Percentiles rank a stretch among this genome's conserved stretches.
Conservation (phyloP, 306 rosid genomes). For the Prunus mongolica region DNA sequence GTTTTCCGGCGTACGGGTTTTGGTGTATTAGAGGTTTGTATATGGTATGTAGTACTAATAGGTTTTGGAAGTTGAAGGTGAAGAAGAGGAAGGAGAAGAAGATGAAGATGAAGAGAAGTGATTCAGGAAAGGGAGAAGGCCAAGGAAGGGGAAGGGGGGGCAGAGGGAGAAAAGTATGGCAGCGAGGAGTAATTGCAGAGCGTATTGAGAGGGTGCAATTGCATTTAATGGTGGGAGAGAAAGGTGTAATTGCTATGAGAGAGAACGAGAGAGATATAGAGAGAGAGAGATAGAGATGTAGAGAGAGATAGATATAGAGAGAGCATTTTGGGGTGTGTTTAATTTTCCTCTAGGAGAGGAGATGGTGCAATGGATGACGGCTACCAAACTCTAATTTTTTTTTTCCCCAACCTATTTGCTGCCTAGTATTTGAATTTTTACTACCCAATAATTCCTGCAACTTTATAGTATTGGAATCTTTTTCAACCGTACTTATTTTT, state of each 20-base stretch:
- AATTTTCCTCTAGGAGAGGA: constrained; percentile 22
- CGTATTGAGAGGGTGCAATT: constrained; percentile 96
- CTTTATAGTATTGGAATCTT: background rate
- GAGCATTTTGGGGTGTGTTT: constrained; percentile 9
- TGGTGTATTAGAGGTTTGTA: background rate
- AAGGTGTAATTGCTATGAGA: constrained; percentile 23
- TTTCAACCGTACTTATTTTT: background rate
- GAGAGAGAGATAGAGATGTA: constrained; percentile 27
- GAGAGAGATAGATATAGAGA: constrained; percentile 12
- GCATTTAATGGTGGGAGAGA: constrained; percentile 85
- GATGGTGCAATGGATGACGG: constrained; percentile 57
- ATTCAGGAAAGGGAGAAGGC: background rate
- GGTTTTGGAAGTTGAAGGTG: constrained; percentile 2
- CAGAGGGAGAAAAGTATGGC: constrained; percentile 48
- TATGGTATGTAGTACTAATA: background rate
- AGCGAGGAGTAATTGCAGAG: constrained; percentile 91
- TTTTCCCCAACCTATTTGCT: background rate
- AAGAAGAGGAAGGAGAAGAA: constrained; percentile 1
- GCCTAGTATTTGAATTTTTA: background rate
- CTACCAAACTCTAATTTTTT: constrained; percentile 43
- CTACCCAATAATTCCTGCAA: background rate
- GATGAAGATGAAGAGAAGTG: constrained; percentile 17
- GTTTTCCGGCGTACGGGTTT: constrained; percentile 8
- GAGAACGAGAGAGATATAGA: constrained; percentile 23
- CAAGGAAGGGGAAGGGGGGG: constrained; percentile 31